Base-by-base conservation (phyloP, 441 rosid genomes). In the Pelargonium fulgidum region DNA sequence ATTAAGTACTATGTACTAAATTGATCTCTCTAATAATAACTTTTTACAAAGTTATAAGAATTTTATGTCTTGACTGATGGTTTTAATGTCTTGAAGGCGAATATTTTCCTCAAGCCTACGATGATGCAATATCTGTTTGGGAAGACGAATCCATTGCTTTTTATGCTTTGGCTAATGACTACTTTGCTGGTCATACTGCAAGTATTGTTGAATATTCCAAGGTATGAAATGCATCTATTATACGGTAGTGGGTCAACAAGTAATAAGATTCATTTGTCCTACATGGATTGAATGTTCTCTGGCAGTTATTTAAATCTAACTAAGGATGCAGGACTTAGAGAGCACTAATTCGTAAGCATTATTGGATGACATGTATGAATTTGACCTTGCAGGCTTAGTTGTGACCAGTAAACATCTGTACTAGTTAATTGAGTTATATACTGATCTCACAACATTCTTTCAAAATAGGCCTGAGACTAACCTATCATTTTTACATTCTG, bases 81-180 rank as follows among this genome's bases (percentile, higher is more conserved):
- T 64, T 45, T 72, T 66, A 10, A 14, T 72, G 61, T 71, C 68
- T 47, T 69, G 58, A 79, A 93, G 98, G 78, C 73, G 87, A 84
- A 70, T 93, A 90, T 77, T 93, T 93, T 76, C 98, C 98, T 4
- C 87, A 70, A 81, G 90, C 96, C 64, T 78, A 77, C n/a, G 85
- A 85, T 78, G 97, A 90, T 75, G 66, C 56, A 36, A 72, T 84
- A 42, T 79, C 79, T 16, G 87, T 87, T 6, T 85, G 87, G 92
- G 98, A 93, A 83, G 94, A 93, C 44, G 96, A 93, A 69, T 93
- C 98, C 0, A 69, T 86, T 62, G 86, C 89, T 50, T 85, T 90
- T 64, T 83, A 90, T 75, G 81, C 81, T 62, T 69, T 93, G 62
- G 87, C 70, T 58, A 93, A 93, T 58, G 98, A 93, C 83, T 89